A percentile compares a stretch with the other conserved stretches of the same genome.
Conservation (phyloP, 2,329 filamentous ascomycete genomes). For the Beauveria scarabaeidicola region DNA sequence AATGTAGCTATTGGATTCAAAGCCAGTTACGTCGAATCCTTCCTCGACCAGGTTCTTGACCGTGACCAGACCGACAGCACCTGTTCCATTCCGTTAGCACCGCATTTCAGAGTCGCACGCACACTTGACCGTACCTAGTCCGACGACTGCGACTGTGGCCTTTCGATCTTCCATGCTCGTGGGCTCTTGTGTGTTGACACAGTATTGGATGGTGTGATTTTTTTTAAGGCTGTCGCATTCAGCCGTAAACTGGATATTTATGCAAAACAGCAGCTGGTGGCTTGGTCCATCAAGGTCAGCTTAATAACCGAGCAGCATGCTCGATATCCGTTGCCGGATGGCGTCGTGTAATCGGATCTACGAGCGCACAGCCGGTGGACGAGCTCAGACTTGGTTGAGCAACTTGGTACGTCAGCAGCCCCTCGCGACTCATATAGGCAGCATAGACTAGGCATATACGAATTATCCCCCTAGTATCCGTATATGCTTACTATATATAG, state of each 20-base stretch:
- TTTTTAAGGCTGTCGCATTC: not conserved
- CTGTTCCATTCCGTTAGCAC: not conserved
- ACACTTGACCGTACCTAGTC: not conserved
- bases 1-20: constrained; percentile 31
- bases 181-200: not conserved
- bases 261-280: not conserved
- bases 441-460: no score
- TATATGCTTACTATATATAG: no score
- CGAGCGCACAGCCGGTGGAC: not conserved
- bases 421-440: no score
- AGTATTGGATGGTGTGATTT: not conserved
- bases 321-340: not conserved
- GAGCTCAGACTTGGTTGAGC: no score
- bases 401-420: no score
- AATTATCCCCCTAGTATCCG: no score
- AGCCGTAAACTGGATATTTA: not conserved
- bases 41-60: constrained; percentile 30
- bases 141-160: not conserved
- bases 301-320: not conserved
- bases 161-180: not conserved
- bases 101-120: not conserved
- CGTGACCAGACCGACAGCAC: not conserved
- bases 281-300: not conserved
- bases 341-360: not conserved
- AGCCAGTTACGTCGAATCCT: constrained; percentile 34